Conservation (phyloP, 148 eudicot genomes). For the Rhododendron griersonianum region DNA sequence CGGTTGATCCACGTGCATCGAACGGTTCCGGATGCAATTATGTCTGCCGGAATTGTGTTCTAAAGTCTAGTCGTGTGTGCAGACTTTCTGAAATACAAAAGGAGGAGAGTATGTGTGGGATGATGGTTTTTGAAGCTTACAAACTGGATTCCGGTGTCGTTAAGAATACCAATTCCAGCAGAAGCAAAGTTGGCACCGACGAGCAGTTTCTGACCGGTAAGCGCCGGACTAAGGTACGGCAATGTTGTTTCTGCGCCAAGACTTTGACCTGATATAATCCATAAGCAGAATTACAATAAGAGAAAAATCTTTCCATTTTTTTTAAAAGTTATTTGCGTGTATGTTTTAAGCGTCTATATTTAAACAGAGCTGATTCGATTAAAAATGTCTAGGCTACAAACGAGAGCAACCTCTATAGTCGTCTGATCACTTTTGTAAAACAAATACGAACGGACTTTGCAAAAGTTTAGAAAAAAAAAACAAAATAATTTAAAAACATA, state of each 20-base stretch:
- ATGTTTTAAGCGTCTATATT: neutral
- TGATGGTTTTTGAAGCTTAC: neutral
- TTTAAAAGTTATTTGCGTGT: neutral
- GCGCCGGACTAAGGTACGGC: slow-evolving; percentile 22
- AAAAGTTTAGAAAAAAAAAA: neutral
- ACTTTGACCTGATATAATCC: slow-evolving; percentile 7
- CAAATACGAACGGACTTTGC: too few relatives aligned
- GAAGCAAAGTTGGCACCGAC: slow-evolving; percentile 29
- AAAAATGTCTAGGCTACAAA: too few relatives aligned
- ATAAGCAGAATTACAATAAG: neutral
- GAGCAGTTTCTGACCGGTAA: slow-evolving; percentile 15
- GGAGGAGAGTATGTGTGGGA: neutral
- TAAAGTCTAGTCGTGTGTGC: neutral
- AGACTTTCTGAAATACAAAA: neutral
- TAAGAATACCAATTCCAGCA: slow-evolving; percentile 24
- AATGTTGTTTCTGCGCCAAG: slow-evolving; percentile 12
- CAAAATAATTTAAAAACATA: neutral
- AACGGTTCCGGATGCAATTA: too few relatives aligned
- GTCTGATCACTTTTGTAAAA: too few relatives aligned
- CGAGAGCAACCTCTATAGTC: too few relatives aligned
- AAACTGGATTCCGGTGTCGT: slow-evolving; percentile 23
- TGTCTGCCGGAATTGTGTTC: too few relatives aligned
- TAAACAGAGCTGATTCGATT: too few relatives aligned
- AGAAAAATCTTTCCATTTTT: neutral
- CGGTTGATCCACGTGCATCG: neutral